Conservation (phyloP, 345 rosid species). For the Mallotus nudiflorus region DNA sequence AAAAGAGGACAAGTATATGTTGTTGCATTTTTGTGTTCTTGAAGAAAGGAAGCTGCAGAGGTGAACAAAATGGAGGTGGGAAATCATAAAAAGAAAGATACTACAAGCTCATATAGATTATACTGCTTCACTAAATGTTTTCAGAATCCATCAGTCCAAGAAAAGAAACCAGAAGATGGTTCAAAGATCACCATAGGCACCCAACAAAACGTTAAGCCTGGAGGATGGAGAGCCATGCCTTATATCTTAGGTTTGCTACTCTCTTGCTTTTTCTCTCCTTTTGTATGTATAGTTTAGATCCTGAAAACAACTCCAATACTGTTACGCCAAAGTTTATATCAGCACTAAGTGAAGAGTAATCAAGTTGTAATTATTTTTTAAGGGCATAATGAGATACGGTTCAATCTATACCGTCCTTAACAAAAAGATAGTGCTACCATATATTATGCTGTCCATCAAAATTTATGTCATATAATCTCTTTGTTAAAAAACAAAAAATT, state of each 20-base stretch:
- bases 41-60: not conserved
- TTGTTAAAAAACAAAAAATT: no score
- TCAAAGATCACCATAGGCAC: conserved; percentile 6
- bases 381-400: no score
- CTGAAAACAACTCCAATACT: no score
- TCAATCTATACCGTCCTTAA: no score
- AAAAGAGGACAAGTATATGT: not conserved
- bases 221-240: conserved; percentile 89
- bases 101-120: conserved; percentile 12
- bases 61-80: not conserved
- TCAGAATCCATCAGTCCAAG: conserved; percentile 13
- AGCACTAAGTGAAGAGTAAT: no score
- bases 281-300: no score
- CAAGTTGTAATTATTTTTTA: no score
- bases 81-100: conserved; percentile 2
- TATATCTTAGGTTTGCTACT: conserved; percentile 55
- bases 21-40: not conserved
- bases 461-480: no score
- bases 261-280: not conserved
- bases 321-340: no score
- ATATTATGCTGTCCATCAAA: no score
- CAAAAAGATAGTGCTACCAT: no score
- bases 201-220: conserved; percentile 43
- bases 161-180: conserved; percentile 21
- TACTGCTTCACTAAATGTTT: conserved; percentile 26